Conservation (phyloP, 2,329 filamentous ascomycete species). For the Diaporthe sp. region DNA sequence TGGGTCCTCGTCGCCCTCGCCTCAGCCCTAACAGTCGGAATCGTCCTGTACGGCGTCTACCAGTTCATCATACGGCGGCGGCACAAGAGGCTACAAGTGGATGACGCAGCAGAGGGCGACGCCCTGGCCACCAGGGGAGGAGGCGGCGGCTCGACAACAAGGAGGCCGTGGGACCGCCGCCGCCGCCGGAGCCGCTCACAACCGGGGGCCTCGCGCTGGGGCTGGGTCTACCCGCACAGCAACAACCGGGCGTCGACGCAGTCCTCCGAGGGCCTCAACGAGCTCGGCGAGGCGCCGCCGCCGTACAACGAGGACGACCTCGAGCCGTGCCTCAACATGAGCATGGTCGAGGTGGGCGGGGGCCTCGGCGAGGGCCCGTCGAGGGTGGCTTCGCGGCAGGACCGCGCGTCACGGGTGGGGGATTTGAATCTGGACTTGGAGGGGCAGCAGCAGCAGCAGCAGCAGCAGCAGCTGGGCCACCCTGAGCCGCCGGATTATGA, state of each 20-base stretch:
- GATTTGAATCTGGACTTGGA: background rate
- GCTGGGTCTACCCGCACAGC: background rate
- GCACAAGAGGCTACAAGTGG: background rate
- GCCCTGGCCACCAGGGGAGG: background rate
- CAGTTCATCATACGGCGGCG: background rate
- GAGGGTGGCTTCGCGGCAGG: background rate
- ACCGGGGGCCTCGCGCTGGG: constrained; percentile 15
- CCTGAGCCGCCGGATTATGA: constrained; percentile 23
- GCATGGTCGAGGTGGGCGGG: background rate
- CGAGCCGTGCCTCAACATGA: background rate
- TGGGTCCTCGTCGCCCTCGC: constrained; percentile 33
- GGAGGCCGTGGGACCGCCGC: background rate
- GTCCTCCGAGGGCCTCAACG: constrained; percentile 40
- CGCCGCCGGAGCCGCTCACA: background rate
- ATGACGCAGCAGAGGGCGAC: background rate
- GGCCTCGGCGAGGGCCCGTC: constrained; percentile 1
- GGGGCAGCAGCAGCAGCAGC: background rate
- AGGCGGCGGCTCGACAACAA: background rate
- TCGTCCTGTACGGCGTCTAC: background rate
- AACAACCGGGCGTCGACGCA: background rate
- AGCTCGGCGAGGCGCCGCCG: constrained; percentile 42
- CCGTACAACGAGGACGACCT: constrained; percentile 36
- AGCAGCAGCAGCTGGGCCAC: background rate
- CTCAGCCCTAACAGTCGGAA: constrained; percentile 8
- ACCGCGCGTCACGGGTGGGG: background rate